These are phyloP conservation scores for Coemansia sp. DNA, from an alignment of 192 early-diverging fungal genomes.

Conservation along the genomic window DNA sequence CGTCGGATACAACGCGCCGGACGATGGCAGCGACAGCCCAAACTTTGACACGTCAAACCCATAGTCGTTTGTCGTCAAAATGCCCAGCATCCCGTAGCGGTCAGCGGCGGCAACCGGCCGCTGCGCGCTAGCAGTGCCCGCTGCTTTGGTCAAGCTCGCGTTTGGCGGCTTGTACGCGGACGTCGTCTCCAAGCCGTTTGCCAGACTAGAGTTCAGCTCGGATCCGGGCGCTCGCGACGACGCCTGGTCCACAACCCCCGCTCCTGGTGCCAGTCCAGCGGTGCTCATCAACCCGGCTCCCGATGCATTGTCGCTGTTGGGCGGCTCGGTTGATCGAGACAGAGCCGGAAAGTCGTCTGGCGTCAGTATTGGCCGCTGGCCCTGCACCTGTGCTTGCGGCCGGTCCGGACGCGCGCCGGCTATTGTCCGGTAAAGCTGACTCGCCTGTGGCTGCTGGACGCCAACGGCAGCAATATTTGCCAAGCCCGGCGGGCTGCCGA, in stretches of 20 bases:
- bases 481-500: conserved; percentile 43
- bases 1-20: conserved; percentile 76
- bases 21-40: conserved; percentile 69
- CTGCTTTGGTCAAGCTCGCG: conserved; percentile 20
- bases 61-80: conserved; percentile 82
- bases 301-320: background rate
- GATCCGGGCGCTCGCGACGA: conserved; percentile 3
- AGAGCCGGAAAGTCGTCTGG: conserved; percentile 43
- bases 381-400: background rate
- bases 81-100: conserved; percentile 79
- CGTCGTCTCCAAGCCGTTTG: conserved; percentile 29
- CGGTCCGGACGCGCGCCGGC: conserved; percentile 21
- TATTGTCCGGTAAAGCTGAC: conserved; percentile 38
- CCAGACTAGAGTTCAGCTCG: conserved; percentile 6
- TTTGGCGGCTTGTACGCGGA: conserved; percentile 33
- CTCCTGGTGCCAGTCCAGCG: conserved; percentile 13
- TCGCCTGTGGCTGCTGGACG: conserved; percentile 20
- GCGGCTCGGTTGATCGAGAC: conserved; percentile 12
- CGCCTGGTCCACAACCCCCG: conserved; percentile 13
- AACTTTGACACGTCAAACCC: conserved; percentile 88
- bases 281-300: conserved; percentile 1
- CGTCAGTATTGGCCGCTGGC: conserved; percentile 22
- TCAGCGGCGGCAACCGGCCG: conserved; percentile 39
- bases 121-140: conserved; percentile 9
- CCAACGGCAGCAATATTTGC: conserved; percentile 6